Conservation (phyloP, 495 filamentous ascomycete species). For the Cudoniella acicularis region DNA sequence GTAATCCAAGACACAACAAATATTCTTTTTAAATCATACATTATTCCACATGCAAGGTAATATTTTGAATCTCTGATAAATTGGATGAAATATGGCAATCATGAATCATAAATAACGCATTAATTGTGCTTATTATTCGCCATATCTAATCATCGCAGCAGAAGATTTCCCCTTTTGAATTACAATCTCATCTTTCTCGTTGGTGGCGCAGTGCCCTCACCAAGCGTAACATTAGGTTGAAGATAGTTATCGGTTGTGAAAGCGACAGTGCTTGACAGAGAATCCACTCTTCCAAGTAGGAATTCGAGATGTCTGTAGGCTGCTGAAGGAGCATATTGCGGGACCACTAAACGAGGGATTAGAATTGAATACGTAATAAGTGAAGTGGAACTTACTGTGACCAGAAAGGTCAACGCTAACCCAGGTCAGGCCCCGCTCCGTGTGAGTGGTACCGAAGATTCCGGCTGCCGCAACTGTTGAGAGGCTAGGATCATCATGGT, state of each 20-base stretch:
- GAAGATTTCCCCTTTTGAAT: background rate
- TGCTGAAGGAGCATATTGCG: conserved; percentile 58
- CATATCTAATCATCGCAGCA: no score
- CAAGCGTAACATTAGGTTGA: conserved; percentile 15
- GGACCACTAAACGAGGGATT: conserved; percentile 31
- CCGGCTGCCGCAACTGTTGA: conserved; percentile 44
- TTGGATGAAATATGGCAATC: no score
- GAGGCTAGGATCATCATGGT: conserved; percentile 35
- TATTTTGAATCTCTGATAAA: no score
- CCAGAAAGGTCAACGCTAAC: conserved; percentile 55
- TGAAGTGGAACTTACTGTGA: conserved; percentile 36
- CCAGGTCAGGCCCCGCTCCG: conserved; percentile 69
- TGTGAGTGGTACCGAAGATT: conserved; percentile 55
- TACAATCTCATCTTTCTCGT: background rate
- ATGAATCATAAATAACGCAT: no score
- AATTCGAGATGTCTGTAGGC: conserved; percentile 68
- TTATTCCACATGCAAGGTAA: no score
- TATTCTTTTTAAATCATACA: no score
- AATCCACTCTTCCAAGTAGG: conserved; percentile 50
- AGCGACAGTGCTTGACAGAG: conserved; percentile 14
- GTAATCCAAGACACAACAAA: no score
- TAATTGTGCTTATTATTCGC: no score
- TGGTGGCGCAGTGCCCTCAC: conserved; percentile 15
- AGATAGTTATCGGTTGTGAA: conserved; percentile 18
- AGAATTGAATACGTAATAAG: background rate